Base-by-base conservation (phyloP, 495 filamentous ascomycete genomes). In the Viridothelium virens region DNA sequence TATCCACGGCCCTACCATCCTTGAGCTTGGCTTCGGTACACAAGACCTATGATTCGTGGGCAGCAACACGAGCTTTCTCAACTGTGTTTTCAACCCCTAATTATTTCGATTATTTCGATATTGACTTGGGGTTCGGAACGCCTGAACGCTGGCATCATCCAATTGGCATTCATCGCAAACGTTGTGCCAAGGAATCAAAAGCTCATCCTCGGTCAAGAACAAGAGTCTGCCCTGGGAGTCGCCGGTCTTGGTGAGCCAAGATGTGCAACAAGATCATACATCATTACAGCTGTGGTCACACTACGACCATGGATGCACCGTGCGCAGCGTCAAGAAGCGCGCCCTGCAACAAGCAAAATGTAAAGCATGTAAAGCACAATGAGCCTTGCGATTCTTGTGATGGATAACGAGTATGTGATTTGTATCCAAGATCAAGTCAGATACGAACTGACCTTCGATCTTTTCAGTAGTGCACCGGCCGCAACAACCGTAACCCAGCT, bases 231-330 rank as follows among this genome's bases (percentile, higher is more conserved):
- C 59, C 41, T 7, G 16, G 41, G 41, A 46, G n/a, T 56, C 47
- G 10, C 7, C 69, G 25, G 41, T 41, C 37, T 63, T 44, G 38
- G 44, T 53, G 63, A 44, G 34, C n/a, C 41, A 53, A 46, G 50
- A 77, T 78, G 74, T 78, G 77, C 63, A 75, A 65, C 39, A 67
- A 71, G 64, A 67, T 78, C 37, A 68, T 75, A 65, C 74, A 78
- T 63, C 33, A 53, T 37, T 78, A 77, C 70, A 66, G 62, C 59
- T 78, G 77, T 64, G 70, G 70, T 61, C 73, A 76, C 67, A 39
- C 66, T 47, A 63, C 65, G 59, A 59, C 61, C 33, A 70, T 74
- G 59, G 70, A 68, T 56, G 73, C 74, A 46, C 67, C 70, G 64
- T 78, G 77, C 71, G 77, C 77, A 9, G 68, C 67, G 10, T 76